Percentiles rank a stretch among this genome's conserved stretches.
These are phyloP conservation scores for Aphanoascus verrucosus DNA, from an alignment of 2,329 filamentous ascomycete species.

Conservation along the genomic window DNA sequence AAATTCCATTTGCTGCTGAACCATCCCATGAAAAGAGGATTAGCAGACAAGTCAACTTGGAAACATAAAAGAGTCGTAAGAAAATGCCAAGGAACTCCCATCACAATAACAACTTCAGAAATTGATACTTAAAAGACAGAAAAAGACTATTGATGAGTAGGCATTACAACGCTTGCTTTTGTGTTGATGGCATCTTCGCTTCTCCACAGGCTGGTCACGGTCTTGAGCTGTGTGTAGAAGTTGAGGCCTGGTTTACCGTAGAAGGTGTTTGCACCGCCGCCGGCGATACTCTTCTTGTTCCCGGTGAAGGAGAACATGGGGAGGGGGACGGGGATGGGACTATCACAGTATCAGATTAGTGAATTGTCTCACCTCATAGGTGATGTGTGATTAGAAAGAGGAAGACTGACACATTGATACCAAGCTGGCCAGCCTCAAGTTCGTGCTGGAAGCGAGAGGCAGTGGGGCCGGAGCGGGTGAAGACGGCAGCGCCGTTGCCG, in stretches of 20 bases:
- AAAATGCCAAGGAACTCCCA: too few species aligned
- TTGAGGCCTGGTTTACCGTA: conserved; percentile 86
- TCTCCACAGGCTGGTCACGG: conserved; percentile 85
- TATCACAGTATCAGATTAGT: conserved; percentile 2
- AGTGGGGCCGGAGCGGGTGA: conserved; percentile 52
- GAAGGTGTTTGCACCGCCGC: conserved; percentile 84
- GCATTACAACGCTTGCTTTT: conserved; percentile 85
- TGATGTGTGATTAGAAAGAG: neutral
- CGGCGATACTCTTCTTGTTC: conserved; percentile 82
- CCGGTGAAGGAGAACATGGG: conserved; percentile 57
- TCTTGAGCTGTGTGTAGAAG: conserved; percentile 98
- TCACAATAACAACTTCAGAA: neutral
- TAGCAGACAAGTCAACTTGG: too few species aligned
- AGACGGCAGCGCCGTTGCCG: conserved; percentile 57
- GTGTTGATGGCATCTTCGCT: conserved; percentile 72
- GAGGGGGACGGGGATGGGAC: conserved; percentile 50
- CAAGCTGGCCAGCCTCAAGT: conserved; percentile 56
- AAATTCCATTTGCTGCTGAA: too few species aligned
- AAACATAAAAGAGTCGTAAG: too few species aligned
- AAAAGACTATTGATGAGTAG: conserved; percentile 42
- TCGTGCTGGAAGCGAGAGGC: conserved; percentile 54
- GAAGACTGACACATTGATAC: conserved; percentile 47
- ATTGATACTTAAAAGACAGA: neutral
- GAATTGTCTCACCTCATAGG: neutral
- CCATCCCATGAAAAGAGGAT: too few species aligned